These are phyloP conservation scores for Apiospora hydei DNA, from an alignment of 2,329 filamentous ascomycete genomes.

Conservation along the genomic window DNA sequence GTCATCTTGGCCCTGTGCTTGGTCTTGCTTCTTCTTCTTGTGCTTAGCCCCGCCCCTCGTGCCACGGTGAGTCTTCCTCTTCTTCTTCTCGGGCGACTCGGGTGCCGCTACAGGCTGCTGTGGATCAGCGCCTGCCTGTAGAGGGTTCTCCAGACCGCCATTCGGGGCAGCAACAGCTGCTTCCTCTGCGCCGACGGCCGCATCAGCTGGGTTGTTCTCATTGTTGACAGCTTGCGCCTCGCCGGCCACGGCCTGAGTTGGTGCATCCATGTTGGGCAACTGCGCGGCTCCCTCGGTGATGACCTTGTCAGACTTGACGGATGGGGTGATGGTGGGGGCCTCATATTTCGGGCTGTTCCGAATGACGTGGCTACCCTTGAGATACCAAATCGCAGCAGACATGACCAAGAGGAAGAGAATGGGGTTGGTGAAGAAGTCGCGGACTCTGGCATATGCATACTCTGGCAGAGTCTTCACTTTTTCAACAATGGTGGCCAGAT, in stretches of 20 bases:
- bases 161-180: neutral
- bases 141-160: neutral
- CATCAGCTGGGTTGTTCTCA: neutral
- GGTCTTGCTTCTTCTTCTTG: conserved; percentile 62
- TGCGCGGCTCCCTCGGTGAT: conserved; percentile 4
- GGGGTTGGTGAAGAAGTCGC: conserved; percentile 65
- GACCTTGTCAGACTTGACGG: neutral
- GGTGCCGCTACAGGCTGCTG: conserved; percentile 22
- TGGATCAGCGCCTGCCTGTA: conserved; percentile 2
- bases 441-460: conserved; percentile 56
- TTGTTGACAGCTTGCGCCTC: neutral
- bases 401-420: conserved; percentile 54
- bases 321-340: conserved; percentile 9
- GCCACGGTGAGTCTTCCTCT: conserved; percentile 74
- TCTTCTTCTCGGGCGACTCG: conserved; percentile 58
- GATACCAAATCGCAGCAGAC: conserved; percentile 45
- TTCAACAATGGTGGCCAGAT: conserved; percentile 52
- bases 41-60: conserved; percentile 76
- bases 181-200: neutral
- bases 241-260: neutral
- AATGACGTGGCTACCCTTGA: conserved; percentile 40
- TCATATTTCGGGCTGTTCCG: conserved; percentile 27
- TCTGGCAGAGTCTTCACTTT: conserved; percentile 59
- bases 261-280: neutral
- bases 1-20: conserved; percentile 58